These are phyloP conservation scores for Scenedesmus sp. DNA, from an alignment of 163 green algal genomes.

Conservation along the genomic window DNA sequence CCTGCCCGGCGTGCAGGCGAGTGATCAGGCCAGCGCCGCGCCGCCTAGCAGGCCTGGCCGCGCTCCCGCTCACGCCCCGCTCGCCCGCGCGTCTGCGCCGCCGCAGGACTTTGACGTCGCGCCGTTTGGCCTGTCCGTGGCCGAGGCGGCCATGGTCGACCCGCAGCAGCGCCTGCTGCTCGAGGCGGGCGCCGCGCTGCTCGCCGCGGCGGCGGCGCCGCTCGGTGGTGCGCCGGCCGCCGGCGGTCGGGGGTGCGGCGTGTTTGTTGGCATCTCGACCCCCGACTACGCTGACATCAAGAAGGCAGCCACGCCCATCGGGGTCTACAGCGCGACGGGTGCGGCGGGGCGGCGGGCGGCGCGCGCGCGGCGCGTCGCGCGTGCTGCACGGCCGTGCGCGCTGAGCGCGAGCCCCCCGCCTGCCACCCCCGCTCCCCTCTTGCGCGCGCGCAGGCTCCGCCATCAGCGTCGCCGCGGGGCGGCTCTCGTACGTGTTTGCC, in stretches of 20 bases:
- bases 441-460: slow-evolving; percentile 55
- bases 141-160: slow-evolving; percentile 81
- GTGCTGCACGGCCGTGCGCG: neutral
- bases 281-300: slow-evolving; percentile 78
- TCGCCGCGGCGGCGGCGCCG: slow-evolving; percentile 9
- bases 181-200: slow-evolving; percentile 46
- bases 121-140: slow-evolving; percentile 65
- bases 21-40: no score
- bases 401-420: neutral
- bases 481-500: slow-evolving; percentile 77
- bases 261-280: slow-evolving; percentile 70
- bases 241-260: neutral
- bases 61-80: neutral
- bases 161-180: slow-evolving; percentile 90
- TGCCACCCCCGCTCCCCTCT: neutral
- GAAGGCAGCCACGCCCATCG: slow-evolving; percentile 65
- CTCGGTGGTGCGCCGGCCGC: neutral
- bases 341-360: neutral
- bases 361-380: neutral
- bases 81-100: no score
- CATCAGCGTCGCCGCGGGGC: slow-evolving; percentile 69
- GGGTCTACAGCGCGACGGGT: slow-evolving; percentile 77
- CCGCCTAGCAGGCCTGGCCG: no score
- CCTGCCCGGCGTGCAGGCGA: slow-evolving; percentile 42
- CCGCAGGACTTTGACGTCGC: slow-evolving; percentile 76